Base-by-base conservation (phyloP, 2,329 filamentous ascomycete genomes). In the Neonectria magnoliae region DNA sequence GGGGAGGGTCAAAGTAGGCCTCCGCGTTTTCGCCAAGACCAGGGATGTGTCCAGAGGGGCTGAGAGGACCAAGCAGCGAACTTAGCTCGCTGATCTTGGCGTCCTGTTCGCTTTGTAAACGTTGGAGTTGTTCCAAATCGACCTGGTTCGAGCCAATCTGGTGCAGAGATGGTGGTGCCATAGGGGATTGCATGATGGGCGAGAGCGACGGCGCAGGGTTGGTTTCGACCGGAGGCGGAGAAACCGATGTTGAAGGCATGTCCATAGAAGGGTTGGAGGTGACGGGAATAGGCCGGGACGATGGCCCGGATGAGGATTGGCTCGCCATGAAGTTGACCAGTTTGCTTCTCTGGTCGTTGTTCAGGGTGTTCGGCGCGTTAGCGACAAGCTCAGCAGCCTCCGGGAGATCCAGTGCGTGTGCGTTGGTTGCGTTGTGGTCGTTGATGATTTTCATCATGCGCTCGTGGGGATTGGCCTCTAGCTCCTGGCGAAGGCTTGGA, bases 61-160 rank as follows among this genome's bases (percentile, higher is more conserved):
- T 94, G 13, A 97, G 84, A 0, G 94, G 94, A 7, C 92, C 90
- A 8, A 98, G 85, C 16, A 93, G 82, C 60, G 88, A 89, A 56
- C 89, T 89, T 10, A 98, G 83, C 62, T 92, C 89, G 66, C 92
- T 88, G 1, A 98, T 91, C 53, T 92, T 91, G 52, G 86, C 86
- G 65, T 91, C 90, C 73, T 97, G 94, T 64, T 95, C 90, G 25
- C 88, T 87, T 75, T 97, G 93, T 73, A 97, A 83, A 47, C 90
- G 90, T 67, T 93, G 88, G 2, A 98, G 84, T 31, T 91, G 86
- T 56, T 96, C 92, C 29, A 98, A 87, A 67, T 97, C 92, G 14
- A 90, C 84, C 66, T 91, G 86, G 5, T 91, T 94, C 65, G 87
- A 87, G 50, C 85, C 87, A 66, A 96, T 87, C 42, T 90, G 85